Base-by-base conservation (phyloP, 2,329 filamentous ascomycete genomes). In the Lomentospora prolificans region DNA sequence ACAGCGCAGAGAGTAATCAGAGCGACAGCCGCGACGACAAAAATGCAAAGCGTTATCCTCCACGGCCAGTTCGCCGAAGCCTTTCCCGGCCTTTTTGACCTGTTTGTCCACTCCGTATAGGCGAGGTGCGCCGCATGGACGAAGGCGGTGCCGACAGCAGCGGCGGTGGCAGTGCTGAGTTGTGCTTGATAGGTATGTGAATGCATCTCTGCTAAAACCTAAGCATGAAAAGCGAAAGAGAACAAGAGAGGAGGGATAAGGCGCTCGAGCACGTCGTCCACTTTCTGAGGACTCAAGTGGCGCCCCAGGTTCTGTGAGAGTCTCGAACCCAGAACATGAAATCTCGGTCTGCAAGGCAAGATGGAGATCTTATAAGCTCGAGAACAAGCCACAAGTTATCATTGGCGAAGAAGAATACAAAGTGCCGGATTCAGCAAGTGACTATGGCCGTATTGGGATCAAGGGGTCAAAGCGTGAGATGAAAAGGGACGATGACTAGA, bases 41-140 rank as follows among this genome's bases (percentile, higher is more conserved):
- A 51, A 4, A 51, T 6, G 25, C 12, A 9, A 4, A 51, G 48
- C 5, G 48, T 51, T n/a, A 51, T 22, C 25, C 48, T 28, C 48
- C 48, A 51, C 6, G 48, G 48, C 48, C 48, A 51, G 25, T 51
- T 51, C 10, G 48, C 48, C 48, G 48, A 51, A 4, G 25, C 24
- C 27, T 10, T 51, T 6, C 25, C 25, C 5, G 48, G 48, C 4
- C 48, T 30, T 22, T 51, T 51, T 28, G 24, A 28, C 48, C 48
- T 10, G 48, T 51, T 51, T 7, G 48, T 30, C 48, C 48, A 51
- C 14, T 51, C 48, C 3, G 48, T 51, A 22, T 19, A 28, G 48
- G 48, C 48, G 25, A 51, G 48, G 25, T 51, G 48, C n/a, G 12
- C 12, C 8, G 48, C 48, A 19, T 51, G 48, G n/a, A 51, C 24